Conservation (phyloP, 2,329 filamentous ascomycete species). For the Alternaria incomplexa region DNA sequence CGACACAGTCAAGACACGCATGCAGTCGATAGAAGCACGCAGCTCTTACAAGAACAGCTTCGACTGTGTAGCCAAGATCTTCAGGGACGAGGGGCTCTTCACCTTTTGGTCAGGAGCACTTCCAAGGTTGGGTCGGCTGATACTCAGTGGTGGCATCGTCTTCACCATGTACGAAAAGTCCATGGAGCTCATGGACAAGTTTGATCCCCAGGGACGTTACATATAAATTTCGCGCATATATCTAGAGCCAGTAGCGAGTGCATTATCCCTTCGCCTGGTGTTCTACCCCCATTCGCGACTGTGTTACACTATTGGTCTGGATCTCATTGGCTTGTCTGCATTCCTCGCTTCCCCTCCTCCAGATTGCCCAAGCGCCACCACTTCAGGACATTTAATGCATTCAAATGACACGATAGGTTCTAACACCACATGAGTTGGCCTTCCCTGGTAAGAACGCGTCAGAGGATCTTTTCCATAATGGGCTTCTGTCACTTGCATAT, state of each 20-base stretch:
- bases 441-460: not conserved
- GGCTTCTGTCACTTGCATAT: not conserved
- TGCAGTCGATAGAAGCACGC: slow-evolving; percentile 93
- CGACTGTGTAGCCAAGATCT: slow-evolving; percentile 80
- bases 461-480: not conserved
- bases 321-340: not conserved
- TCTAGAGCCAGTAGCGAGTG: not conserved
- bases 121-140: slow-evolving; percentile 80
- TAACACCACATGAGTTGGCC: not conserved
- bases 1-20: slow-evolving; percentile 93
- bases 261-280: not conserved
- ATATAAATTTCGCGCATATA: slow-evolving; percentile 57
- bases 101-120: slow-evolving; percentile 95
- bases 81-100: slow-evolving; percentile 84
- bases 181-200: slow-evolving; percentile 80
- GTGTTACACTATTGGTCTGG: not conserved
- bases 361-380: not conserved
- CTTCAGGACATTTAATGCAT: not conserved
- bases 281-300: not conserved
- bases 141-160: slow-evolving; percentile 93
- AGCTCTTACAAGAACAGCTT: slow-evolving; percentile 85
- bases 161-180: slow-evolving; percentile 98
- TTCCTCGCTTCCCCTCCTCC: not conserved
- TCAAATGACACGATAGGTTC: not conserved
- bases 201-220: slow-evolving; percentile 86